phyloP scores from a whole-genome alignment of 2,329 filamentous ascomycete species.

The Capronia epimyces region DNA sequence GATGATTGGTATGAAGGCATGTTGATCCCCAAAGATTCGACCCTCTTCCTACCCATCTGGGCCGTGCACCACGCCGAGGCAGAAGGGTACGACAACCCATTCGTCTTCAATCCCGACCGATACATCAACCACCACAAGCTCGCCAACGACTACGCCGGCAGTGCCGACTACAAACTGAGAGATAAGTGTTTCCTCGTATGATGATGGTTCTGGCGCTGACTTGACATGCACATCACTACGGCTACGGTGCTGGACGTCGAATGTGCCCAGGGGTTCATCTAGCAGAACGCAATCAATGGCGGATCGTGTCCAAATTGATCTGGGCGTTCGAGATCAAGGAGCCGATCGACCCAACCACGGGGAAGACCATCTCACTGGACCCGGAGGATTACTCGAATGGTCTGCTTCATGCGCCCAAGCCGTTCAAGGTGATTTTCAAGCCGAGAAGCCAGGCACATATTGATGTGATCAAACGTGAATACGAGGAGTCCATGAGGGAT shows the following conservation, averaged over 20 bases:
- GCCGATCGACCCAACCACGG: neutral
- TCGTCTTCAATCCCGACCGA: constrained; percentile 43
- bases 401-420: neutral
- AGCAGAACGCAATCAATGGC: constrained; percentile 13
- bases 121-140: constrained; percentile 40
- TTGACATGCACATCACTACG: constrained; percentile 6
- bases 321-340: constrained; percentile 10
- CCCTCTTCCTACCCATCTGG: constrained; percentile 30
- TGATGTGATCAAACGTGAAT: neutral
- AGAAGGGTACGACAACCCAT: constrained; percentile 38
- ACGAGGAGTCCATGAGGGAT: neutral
- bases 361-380: constrained; percentile 26
- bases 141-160: constrained; percentile 8
- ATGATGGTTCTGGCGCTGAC: neutral
- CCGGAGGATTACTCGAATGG: constrained; percentile 9
- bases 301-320: constrained; percentile 1
- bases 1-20: constrained; percentile 49
- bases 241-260: constrained; percentile 27
- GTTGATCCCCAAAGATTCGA: constrained; percentile 46
- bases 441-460: neutral
- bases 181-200: neutral
- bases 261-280: constrained; percentile 28
- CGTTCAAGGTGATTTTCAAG: neutral
- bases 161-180: constrained; percentile 3
- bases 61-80: constrained; percentile 36